Conservation (phyloP, 1,284 basidiomycete genomes). For the Ustilago sp. region DNA sequence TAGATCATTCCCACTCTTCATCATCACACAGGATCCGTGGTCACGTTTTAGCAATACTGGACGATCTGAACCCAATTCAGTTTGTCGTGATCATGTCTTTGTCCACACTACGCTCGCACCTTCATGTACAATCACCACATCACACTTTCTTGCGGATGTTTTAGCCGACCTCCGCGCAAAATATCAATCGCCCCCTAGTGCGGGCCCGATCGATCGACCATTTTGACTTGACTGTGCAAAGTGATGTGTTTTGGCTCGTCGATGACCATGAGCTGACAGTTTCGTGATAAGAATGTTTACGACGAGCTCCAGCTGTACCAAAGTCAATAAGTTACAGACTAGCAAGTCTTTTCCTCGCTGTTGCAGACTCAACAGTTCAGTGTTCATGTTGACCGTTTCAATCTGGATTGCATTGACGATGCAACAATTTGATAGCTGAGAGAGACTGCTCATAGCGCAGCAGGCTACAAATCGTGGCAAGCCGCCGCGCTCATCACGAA, state of each 20-base stretch:
- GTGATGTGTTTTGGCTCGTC: neutral
- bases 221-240: neutral
- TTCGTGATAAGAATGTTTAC: neutral
- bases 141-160: slow-evolving; percentile 17
- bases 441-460: too few relatives aligned
- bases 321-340: too few relatives aligned
- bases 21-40: slow-evolving; percentile 21
- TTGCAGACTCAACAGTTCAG: too few relatives aligned
- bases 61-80: slow-evolving; percentile 8
- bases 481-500: too few relatives aligned
- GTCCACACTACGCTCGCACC: slow-evolving; percentile 37
- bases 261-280: neutral
- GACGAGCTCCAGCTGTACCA: too few relatives aligned
- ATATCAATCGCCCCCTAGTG: slow-evolving; percentile 46
- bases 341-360: too few relatives aligned
- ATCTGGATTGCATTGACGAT: too few relatives aligned
- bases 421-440: too few relatives aligned
- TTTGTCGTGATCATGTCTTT: slow-evolving; percentile 21
- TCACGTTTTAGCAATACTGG: slow-evolving; percentile 16
- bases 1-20: slow-evolving; percentile 47
- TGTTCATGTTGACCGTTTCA: too few relatives aligned
- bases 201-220: slow-evolving; percentile 34
- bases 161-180: slow-evolving; percentile 21
- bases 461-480: too few relatives aligned
- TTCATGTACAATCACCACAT: slow-evolving; percentile 44